These are phyloP conservation scores for Xanthoconium stramineum DNA, from an alignment of 768 basidiomycete species.

Conservation along the genomic window DNA sequence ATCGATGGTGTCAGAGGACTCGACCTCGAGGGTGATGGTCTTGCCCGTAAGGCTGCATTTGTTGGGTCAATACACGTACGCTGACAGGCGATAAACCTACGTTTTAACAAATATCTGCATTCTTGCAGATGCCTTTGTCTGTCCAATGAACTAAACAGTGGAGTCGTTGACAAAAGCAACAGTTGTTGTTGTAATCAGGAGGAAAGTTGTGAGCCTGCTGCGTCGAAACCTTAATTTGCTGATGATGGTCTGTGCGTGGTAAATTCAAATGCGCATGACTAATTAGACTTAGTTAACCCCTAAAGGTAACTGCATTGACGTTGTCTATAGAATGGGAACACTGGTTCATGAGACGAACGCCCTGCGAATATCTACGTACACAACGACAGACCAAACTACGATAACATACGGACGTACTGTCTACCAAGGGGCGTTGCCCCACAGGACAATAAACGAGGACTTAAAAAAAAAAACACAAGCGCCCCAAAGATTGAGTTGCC, in stretches of 20 bases:
- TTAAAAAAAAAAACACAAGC: too few species aligned
- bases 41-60: constrained; percentile 87
- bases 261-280: constrained; percentile 10
- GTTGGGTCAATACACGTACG: constrained; percentile 9
- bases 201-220: constrained; percentile 13
- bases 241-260: constrained; percentile 47
- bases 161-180: constrained; percentile 91
- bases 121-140: constrained; percentile 72
- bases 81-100: constrained; percentile 41
- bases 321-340: too few species aligned
- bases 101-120: constrained; percentile 99
- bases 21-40: constrained; percentile 97
- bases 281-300: too few species aligned
- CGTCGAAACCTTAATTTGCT: constrained; percentile 30
- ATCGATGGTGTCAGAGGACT: constrained; percentile 96
- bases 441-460: too few species aligned
- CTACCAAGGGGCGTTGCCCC: too few species aligned
- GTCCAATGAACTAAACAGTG: constrained; percentile 87
- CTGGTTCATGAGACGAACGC: too few species aligned
- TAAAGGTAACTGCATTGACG: too few species aligned
- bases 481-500: too few species aligned
- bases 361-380: too few species aligned
- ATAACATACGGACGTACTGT: too few species aligned
- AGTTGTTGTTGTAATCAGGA: constrained; percentile 36
- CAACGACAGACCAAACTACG: too few species aligned